Percentiles rank a stretch among this genome's conserved stretches.
These are phyloP conservation scores for Penicillium arizonense DNA, from an alignment of 495 filamentous ascomycete genomes.

Conservation along the genomic window DNA sequence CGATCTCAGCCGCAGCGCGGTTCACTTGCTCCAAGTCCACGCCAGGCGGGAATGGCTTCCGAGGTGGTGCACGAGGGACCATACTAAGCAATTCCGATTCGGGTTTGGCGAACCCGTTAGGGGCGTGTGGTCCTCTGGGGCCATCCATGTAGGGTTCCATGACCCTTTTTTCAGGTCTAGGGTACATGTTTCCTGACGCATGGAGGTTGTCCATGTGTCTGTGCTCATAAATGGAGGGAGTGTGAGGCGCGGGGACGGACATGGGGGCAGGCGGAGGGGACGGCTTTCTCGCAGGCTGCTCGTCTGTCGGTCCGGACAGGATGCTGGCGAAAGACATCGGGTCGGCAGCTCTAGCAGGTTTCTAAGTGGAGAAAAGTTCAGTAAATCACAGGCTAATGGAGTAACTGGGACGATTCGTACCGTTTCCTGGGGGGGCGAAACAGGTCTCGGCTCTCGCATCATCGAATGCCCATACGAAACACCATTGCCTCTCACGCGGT, in stretches of 20 bases:
- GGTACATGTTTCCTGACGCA: constrained; percentile 21
- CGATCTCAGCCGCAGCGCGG: constrained; percentile 62
- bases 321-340: constrained; percentile 94
- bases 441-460: constrained; percentile 29
- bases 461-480: constrained; percentile 28
- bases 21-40: constrained; percentile 66
- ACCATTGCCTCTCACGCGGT: constrained; percentile 32
- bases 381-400: neutral
- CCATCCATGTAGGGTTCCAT: constrained; percentile 19
- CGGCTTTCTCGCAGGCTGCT: constrained; percentile 52
- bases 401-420: constrained; percentile 21
- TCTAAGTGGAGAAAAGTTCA: constrained; percentile 37
- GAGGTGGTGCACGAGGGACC: constrained; percentile 10
- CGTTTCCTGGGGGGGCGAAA: constrained; percentile 41
- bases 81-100: constrained; percentile 3
- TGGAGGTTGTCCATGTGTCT: constrained; percentile 26
- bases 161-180: constrained; percentile 31
- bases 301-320: constrained; percentile 66
- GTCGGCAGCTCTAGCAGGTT: constrained; percentile 65
- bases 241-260: constrained; percentile 23
- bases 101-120: constrained; percentile 18
- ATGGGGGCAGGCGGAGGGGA: constrained; percentile 28
- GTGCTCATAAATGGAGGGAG: constrained; percentile 8
- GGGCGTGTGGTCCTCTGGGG: constrained; percentile 6
- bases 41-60: constrained; percentile 23